A percentile compares a stretch with the other conserved stretches of the same genome.
These are phyloP conservation scores for Penicillium samsonianum DNA, from an alignment of 495 filamentous ascomycete species.

Conservation along the genomic window DNA sequence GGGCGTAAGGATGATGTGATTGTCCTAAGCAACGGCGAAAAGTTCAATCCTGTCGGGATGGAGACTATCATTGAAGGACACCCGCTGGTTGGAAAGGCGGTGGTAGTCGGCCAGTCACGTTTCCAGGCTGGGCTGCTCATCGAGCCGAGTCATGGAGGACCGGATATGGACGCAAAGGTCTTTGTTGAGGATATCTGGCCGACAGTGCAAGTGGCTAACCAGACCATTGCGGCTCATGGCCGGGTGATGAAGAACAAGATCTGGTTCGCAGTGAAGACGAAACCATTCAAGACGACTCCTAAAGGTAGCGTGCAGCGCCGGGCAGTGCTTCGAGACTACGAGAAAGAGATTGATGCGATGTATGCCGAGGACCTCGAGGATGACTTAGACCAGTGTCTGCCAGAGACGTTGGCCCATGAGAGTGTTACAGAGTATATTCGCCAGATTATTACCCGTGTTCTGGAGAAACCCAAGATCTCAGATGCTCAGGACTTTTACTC, in stretches of 20 bases:
- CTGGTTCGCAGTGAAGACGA: constrained; percentile 43
- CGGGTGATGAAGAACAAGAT: constrained; percentile 30
- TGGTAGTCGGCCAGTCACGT: constrained; percentile 38
- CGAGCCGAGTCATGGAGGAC: constrained; percentile 23
- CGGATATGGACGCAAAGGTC: constrained; percentile 29
- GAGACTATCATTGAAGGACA: constrained; percentile 36
- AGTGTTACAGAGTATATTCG: constrained; percentile 13
- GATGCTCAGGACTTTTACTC: constrained; percentile 27
- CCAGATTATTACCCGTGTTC: constrained; percentile 12
- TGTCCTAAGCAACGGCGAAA: constrained; percentile 45
- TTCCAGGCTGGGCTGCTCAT: constrained; percentile 42
- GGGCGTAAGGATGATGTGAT: constrained; percentile 46
- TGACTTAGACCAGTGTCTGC: constrained; percentile 14
- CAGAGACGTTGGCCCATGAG: constrained; percentile 13
- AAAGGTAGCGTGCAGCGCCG: constrained; percentile 51
- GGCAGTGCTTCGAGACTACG: constrained; percentile 26
- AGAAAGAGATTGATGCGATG: constrained; percentile 30
- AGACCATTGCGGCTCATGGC: constrained; percentile 33
- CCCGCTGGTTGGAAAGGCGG: constrained; percentile 27
- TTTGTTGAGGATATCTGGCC: constrained; percentile 45
- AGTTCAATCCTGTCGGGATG: constrained; percentile 43
- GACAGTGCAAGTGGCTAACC: constrained; percentile 49
- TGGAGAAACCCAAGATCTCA: constrained; percentile 18
- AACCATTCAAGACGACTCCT: constrained; percentile 53
- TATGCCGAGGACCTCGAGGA: constrained; percentile 25